Conservation (phyloP, 2,329 filamentous ascomycete genomes). For the Diaporthe sp. region DNA sequence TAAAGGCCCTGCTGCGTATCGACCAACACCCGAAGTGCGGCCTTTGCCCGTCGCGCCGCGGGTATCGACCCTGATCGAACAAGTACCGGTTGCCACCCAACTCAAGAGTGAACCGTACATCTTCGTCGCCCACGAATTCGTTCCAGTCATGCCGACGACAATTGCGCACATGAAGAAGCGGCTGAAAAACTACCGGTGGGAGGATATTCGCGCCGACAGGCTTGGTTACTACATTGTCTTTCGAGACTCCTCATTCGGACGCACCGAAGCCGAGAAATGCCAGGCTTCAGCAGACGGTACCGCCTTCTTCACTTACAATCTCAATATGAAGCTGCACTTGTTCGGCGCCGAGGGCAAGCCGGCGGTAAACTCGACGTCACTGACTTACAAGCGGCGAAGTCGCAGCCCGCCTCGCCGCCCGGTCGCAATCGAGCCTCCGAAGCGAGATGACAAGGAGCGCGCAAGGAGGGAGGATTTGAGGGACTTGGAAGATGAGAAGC, state of each 20-base stretch:
- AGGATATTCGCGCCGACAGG: slow-evolving; percentile 85
- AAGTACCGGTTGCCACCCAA: slow-evolving; percentile 67
- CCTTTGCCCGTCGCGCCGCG: slow-evolving; percentile 39
- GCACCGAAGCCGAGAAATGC: slow-evolving; percentile 85
- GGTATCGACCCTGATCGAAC: slow-evolving; percentile 40
- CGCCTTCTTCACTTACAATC: slow-evolving; percentile 89
- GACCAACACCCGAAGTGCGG: slow-evolving; percentile 52
- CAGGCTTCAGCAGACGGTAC: slow-evolving; percentile 84
- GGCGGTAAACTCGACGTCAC: slow-evolving; percentile 48
- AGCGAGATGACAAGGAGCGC: slow-evolving; percentile 76
- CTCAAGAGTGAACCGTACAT: slow-evolving; percentile 89
- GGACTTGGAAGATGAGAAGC: slow-evolving; percentile 92
- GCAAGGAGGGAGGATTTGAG: slow-evolving; percentile 80
- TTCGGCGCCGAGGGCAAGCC: slow-evolving; percentile 49
- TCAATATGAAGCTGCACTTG: slow-evolving; percentile 87
- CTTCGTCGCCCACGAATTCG: slow-evolving; percentile 87
- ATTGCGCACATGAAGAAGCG: slow-evolving; percentile 92
- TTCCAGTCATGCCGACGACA: slow-evolving; percentile 88
- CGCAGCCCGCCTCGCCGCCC: slow-evolving; percentile 53
- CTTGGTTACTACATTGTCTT: slow-evolving; percentile 96
- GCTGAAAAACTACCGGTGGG: slow-evolving; percentile 84
- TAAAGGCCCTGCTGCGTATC: slow-evolving; percentile 80
- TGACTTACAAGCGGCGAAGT: slow-evolving; percentile 51
- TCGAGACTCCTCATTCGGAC: slow-evolving; percentile 80
- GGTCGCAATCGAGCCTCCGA: slow-evolving; percentile 60